Conservation (phyloP, 2,329 filamentous ascomycete genomes). For the Penicillium sp. region DNA sequence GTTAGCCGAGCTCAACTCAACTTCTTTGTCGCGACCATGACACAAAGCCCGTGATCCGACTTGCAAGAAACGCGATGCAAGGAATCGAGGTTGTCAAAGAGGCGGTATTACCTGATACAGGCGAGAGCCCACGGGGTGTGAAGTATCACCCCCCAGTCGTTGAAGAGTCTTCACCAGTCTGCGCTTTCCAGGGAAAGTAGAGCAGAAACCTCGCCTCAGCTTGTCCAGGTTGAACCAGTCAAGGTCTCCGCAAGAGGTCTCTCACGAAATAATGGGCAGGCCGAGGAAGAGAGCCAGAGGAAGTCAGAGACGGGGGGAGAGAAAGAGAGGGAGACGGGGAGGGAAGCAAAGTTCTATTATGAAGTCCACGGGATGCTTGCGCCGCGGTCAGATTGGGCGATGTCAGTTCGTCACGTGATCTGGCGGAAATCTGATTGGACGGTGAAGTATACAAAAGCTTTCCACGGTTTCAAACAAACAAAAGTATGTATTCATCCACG, state of each 20-base stretch:
- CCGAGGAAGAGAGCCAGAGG: constrained; percentile 22
- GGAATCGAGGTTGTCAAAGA: background rate
- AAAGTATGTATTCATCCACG: background rate
- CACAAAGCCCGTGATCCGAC: background rate
- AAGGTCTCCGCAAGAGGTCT: constrained; percentile 41
- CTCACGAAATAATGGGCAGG: constrained; percentile 36
- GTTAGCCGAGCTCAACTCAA: constrained; percentile 30
- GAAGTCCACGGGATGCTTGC: constrained; percentile 1
- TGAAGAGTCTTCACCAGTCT: constrained; percentile 23
- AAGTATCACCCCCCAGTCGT: constrained; percentile 23
- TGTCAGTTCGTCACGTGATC: constrained; percentile 15
- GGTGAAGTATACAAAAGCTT: constrained; percentile 4
- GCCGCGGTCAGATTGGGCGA: constrained; percentile 5
- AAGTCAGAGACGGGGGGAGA: constrained; percentile 20
- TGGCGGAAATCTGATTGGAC: background rate
- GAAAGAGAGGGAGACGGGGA: constrained; percentile 10
- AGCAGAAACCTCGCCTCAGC: constrained; percentile 31
- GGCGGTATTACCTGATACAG: constrained; percentile 38
- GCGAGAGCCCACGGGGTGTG: constrained; percentile 10
- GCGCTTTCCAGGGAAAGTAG: constrained; percentile 20
- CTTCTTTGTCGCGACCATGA: constrained; percentile 1
- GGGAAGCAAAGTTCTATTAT: constrained; percentile 9
- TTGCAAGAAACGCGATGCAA: background rate
- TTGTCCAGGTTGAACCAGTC: constrained; percentile 42
- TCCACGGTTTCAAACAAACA: background rate